A percentile compares a stretch with the other conserved stretches of the same genome.
These are phyloP conservation scores for Rhodotorula mucilaginosa DNA, from an alignment of 1,284 basidiomycete genomes.

Conservation along the genomic window DNA sequence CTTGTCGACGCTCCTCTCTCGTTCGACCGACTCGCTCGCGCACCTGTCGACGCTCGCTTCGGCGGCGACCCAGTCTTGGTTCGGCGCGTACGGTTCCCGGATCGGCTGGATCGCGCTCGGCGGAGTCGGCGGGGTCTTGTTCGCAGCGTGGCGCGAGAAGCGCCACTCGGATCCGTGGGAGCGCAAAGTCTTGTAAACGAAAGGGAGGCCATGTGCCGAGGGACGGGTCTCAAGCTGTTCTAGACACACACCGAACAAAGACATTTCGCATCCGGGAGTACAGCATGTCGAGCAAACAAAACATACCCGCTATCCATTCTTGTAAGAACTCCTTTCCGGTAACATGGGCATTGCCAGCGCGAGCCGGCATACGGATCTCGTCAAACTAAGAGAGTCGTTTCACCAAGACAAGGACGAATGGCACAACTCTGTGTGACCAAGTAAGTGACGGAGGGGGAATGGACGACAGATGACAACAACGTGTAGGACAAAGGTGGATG, in stretches of 20 bases:
- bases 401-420: neutral
- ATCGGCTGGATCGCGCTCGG: neutral
- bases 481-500: too few relatives aligned
- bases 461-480: neutral
- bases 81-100: neutral
- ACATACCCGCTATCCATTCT: neutral
- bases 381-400: neutral
- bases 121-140: neutral
- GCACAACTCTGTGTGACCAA: neutral
- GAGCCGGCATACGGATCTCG: neutral
- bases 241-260: too few relatives aligned
- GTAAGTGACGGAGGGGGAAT: neutral
- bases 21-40: neutral
- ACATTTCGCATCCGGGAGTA: too few relatives aligned
- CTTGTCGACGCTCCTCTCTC: constrained; percentile 3
- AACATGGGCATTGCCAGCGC: too few relatives aligned
- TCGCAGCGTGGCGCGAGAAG: neutral
- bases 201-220: too few relatives aligned
- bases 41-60: neutral
- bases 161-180: neutral
- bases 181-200: neutral
- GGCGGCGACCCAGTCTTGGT: neutral
- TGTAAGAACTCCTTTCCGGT: neutral
- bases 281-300: too few relatives aligned
- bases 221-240: too few relatives aligned